These are phyloP conservation scores for Xylaria palmicola DNA, from an alignment of 495 filamentous ascomycete species.

Conservation along the genomic window DNA sequence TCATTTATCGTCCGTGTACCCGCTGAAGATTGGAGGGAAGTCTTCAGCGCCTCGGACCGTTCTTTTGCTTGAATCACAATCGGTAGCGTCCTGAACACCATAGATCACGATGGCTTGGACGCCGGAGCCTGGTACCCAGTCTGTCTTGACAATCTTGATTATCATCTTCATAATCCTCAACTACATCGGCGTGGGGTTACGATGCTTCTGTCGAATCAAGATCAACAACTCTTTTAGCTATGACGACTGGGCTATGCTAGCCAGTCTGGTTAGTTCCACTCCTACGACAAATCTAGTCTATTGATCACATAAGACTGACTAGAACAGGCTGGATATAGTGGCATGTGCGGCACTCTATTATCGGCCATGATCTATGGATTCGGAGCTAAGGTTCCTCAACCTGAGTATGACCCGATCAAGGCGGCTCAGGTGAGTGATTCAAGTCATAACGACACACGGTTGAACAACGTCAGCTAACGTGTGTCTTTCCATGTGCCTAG, in stretches of 20 bases:
- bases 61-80: too few relatives aligned
- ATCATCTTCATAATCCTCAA: conserved; percentile 3
- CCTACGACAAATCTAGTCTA: background rate
- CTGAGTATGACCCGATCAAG: conserved; percentile 3
- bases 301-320: background rate
- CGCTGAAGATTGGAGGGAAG: background rate
- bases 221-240: conserved; percentile 11
- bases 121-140: conserved; percentile 6
- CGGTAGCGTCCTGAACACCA: too few relatives aligned
- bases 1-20: background rate
- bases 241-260: conserved; percentile 9
- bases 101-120: conserved; percentile 9
- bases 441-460: background rate
- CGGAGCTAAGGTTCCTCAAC: background rate
- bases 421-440: conserved; percentile 7
- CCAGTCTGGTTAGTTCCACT: conserved; percentile 7
- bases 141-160: conserved; percentile 3
- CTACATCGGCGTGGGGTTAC: background rate
- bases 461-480: background rate
- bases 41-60: too few relatives aligned
- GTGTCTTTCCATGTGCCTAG: background rate
- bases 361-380: conserved; percentile 7
- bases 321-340: conserved; percentile 7
- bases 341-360: conserved; percentile 8
- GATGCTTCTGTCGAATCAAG: background rate